Evolutionary conservation across 371 early-diverging fungal genomes (phyloP).

Genomic region (Lichtheimia corymbifera): DNA sequence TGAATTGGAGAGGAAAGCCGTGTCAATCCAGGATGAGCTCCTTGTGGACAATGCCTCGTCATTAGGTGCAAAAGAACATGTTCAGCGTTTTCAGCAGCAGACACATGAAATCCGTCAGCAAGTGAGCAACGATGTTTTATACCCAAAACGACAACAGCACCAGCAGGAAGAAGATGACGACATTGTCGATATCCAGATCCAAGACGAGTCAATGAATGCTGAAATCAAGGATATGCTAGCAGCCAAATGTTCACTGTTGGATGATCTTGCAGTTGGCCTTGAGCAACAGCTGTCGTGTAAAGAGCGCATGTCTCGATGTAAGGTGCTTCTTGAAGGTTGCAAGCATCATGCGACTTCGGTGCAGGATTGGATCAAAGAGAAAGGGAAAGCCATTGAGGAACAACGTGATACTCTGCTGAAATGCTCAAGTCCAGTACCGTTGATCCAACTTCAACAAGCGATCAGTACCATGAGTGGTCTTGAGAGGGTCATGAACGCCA

Average conservation of each 20-base stretch:
- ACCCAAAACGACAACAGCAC: slow-evolving; percentile 14
- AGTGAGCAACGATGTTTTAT: neutral
- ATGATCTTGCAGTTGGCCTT: slow-evolving; percentile 32
- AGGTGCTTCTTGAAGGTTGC: slow-evolving; percentile 29
- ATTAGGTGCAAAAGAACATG: slow-evolving; percentile 5
- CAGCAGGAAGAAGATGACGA: neutral
- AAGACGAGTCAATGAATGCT: slow-evolving; percentile 37
- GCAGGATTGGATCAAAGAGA: slow-evolving; percentile 31
- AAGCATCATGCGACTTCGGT: slow-evolving; percentile 26
- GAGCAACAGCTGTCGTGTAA: slow-evolving; percentile 30
- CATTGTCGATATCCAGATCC: slow-evolving; percentile 12
- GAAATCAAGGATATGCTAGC: slow-evolving; percentile 35
- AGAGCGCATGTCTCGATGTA: slow-evolving; percentile 34
- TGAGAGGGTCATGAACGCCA: slow-evolving; percentile 17
- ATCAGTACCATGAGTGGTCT: slow-evolving; percentile 38
- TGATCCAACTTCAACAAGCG: slow-evolving; percentile 31
- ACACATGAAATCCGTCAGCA: neutral
- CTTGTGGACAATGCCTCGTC: neutral
- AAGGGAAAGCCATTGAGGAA: neutral
- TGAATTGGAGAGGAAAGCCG: slow-evolving; percentile 31
- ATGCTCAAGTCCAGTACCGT: slow-evolving; percentile 9
- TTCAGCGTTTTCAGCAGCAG: slow-evolving; percentile 27
- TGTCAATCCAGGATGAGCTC: slow-evolving; percentile 30
- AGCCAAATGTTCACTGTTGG: slow-evolving; percentile 20
- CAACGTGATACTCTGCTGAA: slow-evolving; percentile 20